Base-by-base conservation (phyloP, 768 basidiomycete species). In the Mrakia frigida region DNA sequence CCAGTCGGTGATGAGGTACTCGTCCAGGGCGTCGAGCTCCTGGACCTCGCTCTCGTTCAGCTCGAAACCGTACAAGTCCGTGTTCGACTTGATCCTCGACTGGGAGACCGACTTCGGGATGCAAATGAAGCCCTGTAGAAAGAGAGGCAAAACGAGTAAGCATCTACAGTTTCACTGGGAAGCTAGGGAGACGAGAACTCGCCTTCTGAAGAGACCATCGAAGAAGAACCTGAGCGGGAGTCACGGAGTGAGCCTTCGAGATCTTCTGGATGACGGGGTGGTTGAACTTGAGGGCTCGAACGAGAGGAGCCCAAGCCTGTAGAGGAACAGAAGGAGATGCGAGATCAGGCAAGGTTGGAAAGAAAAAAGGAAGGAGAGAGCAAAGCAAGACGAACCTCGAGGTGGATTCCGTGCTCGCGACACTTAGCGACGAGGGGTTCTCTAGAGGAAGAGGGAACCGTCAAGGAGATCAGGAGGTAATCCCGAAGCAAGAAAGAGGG, bases 171-270 rank as follows among this genome's bases (percentile, higher is more conserved):
- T 43, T 25, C 35, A 50, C 1, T 14, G 16, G 31, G 10, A 80
- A 80, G 69, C 72, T 84, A 91, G 63, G 35, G n/a, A 33, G 35
- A 37, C 1, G 63, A 3, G n/a, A 39, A 65, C 31, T 33, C 28
- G 21, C 63, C 85, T 91, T 90, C 82, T 94, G 91, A n/a, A 94
- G 83, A 16, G 88, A 89, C 92, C 94, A 97, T 33, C 95, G 88
- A 39, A 92, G 84, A 53, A 91, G 84, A 68, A 92, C 84, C 80
- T 97, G 94, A 25, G 93, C 85, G 23, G 80, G 81, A 25, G 81
- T 77, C 80, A 88, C 91, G 53, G 82, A 80, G 81, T 91, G 88
- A 81, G 88, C 89, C 59, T 85, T 79, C 9, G 87, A 86, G 52
- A 88, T 83, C 43, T 80, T 80, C 35, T 82, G 81, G 78, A 92